Evolutionary conservation across 345 rosid species (phyloP).

Genomic region (Raphanus raphanistrum): DNA sequence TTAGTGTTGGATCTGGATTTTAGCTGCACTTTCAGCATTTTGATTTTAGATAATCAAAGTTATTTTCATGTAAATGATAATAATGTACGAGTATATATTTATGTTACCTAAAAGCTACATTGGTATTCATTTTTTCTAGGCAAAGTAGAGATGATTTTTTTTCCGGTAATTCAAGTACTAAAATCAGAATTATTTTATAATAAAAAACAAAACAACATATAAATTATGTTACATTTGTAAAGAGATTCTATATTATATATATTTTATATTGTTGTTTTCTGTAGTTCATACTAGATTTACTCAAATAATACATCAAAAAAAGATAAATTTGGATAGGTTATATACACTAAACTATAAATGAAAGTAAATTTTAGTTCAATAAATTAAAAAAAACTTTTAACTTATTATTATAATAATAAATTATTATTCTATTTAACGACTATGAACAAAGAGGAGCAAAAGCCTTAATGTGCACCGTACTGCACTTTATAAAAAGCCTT

Average conservation of each 20-base stretch:
- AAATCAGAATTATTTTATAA: no score
- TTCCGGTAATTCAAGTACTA: not conserved
- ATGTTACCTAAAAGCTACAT: no score
- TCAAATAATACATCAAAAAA: no score
- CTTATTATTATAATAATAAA: not conserved
- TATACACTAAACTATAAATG: not conserved
- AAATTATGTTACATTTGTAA: no score
- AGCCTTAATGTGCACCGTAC: constrained; percentile 22
- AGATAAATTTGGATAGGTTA: not conserved
- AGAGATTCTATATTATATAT: no score
- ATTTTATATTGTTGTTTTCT: not conserved
- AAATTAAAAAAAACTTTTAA: not conserved
- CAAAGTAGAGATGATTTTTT: no score
- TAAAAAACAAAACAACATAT: not conserved
- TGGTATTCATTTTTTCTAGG: no score
- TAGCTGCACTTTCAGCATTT: not conserved
- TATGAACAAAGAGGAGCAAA: not conserved
- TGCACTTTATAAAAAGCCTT: constrained; percentile 7
- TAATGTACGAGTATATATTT: no score
- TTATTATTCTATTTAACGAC: not conserved
- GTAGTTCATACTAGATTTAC: not conserved
- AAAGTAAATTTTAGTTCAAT: no score
- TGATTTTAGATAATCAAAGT: not conserved
- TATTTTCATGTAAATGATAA: not conserved
- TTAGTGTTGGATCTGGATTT: constrained; percentile 18